Evolutionary conservation across 371 early-diverging fungal genomes (phyloP), one percentile per base, ranked within the genome.

Genomic region (Mucor saturninus): DNA sequence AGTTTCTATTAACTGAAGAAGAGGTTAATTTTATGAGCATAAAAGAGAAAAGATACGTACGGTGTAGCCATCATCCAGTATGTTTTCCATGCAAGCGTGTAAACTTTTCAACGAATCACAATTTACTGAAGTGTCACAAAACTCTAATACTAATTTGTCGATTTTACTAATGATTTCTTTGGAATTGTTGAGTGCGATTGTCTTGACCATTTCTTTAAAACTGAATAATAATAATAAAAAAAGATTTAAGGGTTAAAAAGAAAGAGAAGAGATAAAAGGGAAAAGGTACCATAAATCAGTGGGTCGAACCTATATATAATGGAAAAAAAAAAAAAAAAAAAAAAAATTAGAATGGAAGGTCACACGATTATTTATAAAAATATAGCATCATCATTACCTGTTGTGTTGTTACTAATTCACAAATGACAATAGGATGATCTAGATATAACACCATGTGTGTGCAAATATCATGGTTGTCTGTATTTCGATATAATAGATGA

Each of bases 381-480:
- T 55, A 59, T 59, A 21, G 21, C 51, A 59, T 50, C 15, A 51
- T 51, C 15, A 48, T 15, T 48, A n/a, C 43, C 43, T 42, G 10
- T 42, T 10, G 10, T 42, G 11, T 14, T n/a, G 10, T 42, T 14
- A 42, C 43, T 14, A 14, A 14, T 14, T 10, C n/a, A 9, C n/a
- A 4, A 42, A 50, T 50, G 28, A 30, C 11, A 30, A 32, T 53
- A 53, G 32, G n/a, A 53, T 55, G 60, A 38, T 68, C 68, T 30
- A 74, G 55, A 50, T 67, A 74, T 10, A 74, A 42, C 14, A 72
- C 29, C 26, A 74, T 31, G 52, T 70, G 68, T 8, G 61, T 62
- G 31, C 60, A 59, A 26, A 56, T 46, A 21, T 54, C 54, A 26
- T 69, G 21, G 21, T 21, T 61, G n/a, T 63, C 29, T 46, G 66